These are phyloP conservation scores for Allantophomopsis cytisporea DNA, from an alignment of 2,329 filamentous ascomycete species.

Conservation along the genomic window DNA sequence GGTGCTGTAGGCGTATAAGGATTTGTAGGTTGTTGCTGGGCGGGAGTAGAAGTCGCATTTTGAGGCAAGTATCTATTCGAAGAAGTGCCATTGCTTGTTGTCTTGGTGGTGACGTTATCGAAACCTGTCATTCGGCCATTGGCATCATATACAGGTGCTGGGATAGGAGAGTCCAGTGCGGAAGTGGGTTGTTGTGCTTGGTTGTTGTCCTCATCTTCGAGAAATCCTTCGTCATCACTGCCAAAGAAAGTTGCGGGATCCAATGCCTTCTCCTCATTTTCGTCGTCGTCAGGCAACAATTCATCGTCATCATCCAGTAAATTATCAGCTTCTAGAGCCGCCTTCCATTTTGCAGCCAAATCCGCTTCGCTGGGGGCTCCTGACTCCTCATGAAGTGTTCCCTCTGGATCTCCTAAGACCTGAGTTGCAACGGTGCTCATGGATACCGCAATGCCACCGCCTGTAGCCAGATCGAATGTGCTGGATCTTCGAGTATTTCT, in stretches of 20 bases:
- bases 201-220: slow-evolving; percentile 39
- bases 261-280: slow-evolving; percentile 29
- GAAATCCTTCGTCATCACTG: slow-evolving; percentile 75
- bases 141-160: slow-evolving; percentile 6
- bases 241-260: slow-evolving; percentile 57
- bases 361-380: slow-evolving; percentile 36
- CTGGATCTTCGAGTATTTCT: slow-evolving; percentile 2
- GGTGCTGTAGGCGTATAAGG: slow-evolving; percentile 14
- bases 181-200: slow-evolving; percentile 11
- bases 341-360: slow-evolving; percentile 70
- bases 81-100: slow-evolving; percentile 7
- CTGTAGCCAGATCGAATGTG: slow-evolving; percentile 8
- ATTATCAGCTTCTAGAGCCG: slow-evolving; percentile 66
- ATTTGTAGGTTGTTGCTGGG: slow-evolving; percentile 6
- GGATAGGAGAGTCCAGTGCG: slow-evolving; percentile 12
- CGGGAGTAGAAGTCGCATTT: slow-evolving; percentile 1
- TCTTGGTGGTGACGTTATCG: slow-evolving; percentile 5
- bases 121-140: slow-evolving; percentile 18
- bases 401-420: slow-evolving; percentile 14
- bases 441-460: slow-evolving; percentile 12
- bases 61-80: slow-evolving; percentile 16
- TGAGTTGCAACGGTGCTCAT: slow-evolving; percentile 13
- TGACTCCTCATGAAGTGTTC: slow-evolving; percentile 20
- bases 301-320: slow-evolving; percentile 39
- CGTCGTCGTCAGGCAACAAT: slow-evolving; percentile 44